Base-by-base conservation (phyloP, 352 stramenopile species). In the Pythium rishiriense region DNA sequence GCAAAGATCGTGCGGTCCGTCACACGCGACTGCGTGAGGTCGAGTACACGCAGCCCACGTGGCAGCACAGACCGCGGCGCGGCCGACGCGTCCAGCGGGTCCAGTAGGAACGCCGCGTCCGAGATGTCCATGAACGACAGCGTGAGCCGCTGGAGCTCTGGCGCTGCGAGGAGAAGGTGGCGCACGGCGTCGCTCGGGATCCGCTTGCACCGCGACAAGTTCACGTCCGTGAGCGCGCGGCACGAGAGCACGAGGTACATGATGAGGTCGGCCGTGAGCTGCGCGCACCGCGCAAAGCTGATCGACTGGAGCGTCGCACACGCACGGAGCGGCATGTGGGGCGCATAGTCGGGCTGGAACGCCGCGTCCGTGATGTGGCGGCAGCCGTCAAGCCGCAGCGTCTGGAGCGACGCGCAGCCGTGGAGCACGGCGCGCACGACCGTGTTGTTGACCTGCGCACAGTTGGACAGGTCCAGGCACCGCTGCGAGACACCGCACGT, bases 351-450 rank as follows among this genome's bases (percentile, higher is more conserved):
- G 6, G 83, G 82, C 72, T 94, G 85, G 74, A 96, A 96, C 12
- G 87, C 87, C 3, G 85, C 84, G 60, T 96, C 87, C 0, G 87
- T 96, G 72, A 94, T 91, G 69, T 94, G 85, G 56, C 84, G 83
- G 55, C 85, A 94, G 60, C 85, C 86, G 69, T 93, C 87, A 39
- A 96, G 70, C n/a, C 85, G 81, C 58, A 96, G 69, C 37, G 78
- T 87, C 73, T 94, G 83, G 47, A 96, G 71, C 37, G 75, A 76
- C 47, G 79, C 68, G 63, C 87, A 96, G 11, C 85, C 84, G 54
- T 93, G 87, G 31, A 96, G 67, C 54, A 94, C 78, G 19, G 83
- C 78, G 21, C 83, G 85, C 50, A 96, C 79, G 50, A 96, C 85
- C 6, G 84, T 84, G 70, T 94, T 96, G 69, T 79, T 94, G 56